A percentile compares a stretch with the other conserved stretches of the same genome.
These are phyloP conservation scores for Lentinus tigrinus DNA, from an alignment of 768 basidiomycete genomes.

Conservation along the genomic window DNA sequence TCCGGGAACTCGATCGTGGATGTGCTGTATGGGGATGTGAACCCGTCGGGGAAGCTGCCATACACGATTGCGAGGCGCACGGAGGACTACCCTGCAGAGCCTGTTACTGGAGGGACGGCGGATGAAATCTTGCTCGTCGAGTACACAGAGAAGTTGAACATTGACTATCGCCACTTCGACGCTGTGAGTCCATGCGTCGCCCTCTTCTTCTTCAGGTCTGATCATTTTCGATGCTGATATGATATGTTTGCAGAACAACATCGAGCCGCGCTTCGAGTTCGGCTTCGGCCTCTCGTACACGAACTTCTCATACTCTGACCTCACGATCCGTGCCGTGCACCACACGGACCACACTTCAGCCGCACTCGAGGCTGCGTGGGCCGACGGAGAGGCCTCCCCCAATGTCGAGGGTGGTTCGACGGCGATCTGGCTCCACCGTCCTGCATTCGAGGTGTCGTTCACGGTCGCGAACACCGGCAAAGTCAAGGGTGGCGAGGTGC, in stretches of 20 bases:
- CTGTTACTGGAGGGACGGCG: conserved; percentile 22
- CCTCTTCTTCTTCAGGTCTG: neutral
- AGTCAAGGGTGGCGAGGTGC: conserved; percentile 63
- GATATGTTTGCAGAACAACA: conserved; percentile 46
- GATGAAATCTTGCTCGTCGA: conserved; percentile 30
- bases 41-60: conserved; percentile 50
- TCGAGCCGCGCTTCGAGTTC: conserved; percentile 83
- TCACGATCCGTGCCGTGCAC: conserved; percentile 46
- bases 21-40: conserved; percentile 49
- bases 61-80: conserved; percentile 52
- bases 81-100: conserved; percentile 43
- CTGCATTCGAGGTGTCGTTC: conserved; percentile 63
- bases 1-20: conserved; percentile 50
- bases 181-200: conserved; percentile 23
- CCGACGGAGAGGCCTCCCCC: conserved; percentile 53
- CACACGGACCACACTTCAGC: conserved; percentile 37
- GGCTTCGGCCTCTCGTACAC: conserved; percentile 91
- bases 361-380: conserved; percentile 52
- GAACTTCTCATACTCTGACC: conserved; percentile 65
- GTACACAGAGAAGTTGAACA: conserved; percentile 40
- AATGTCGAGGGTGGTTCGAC: conserved; percentile 56
- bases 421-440: conserved; percentile 70
- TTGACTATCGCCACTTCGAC: conserved; percentile 40
- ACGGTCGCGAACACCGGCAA: conserved; percentile 63
- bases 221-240: neutral